Base-by-base conservation (phyloP, 768 basidiomycete species). In the Lyophyllum shimeji region DNA sequence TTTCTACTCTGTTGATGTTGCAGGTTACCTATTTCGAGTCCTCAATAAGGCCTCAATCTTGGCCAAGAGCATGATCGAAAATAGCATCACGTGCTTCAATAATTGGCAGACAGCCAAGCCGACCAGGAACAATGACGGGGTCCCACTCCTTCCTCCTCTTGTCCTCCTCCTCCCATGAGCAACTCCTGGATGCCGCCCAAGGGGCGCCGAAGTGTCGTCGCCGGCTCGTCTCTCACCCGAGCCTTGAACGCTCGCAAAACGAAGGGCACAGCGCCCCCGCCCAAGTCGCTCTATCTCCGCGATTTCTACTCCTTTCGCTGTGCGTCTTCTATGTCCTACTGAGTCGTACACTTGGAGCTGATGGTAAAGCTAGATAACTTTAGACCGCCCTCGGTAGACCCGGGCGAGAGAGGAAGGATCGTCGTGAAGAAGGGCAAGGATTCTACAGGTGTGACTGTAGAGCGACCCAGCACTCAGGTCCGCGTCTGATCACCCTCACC, bases 221-320 rank as follows among this genome's bases (percentile, higher is more conserved):
- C 90, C 52, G 89, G 89, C 20, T 63, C 76, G 0, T 87, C 89
- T 1, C 76, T 91, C 45, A 71, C 71, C n/a, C 78, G 82, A 53
- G 81, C 85, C 3, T 77, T 92, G 65, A 89, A 84, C 66, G 83
- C 86, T 9, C 83, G 89, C 63, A 87, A 85, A 66, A 80, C 81
- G 21, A 85, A 83, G 63, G 82, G 82, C 24, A 72, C 74, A 1
- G 70, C 78, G 6, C 69, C 69, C 25, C 66, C 75, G 62, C 9
- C 34, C 76, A 76, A 53, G 71, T 83, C 52, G 83, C 85, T 24
- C 83, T 48, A 56, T 50, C 23, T 84, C 65, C 77, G 81, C 51
- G 86, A 89, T 60, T 89, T 89, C 69, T 89, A 86, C 66, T 83
- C 87, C n/a, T 82, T 92, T 63, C 79, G 87, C 61, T 92, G 90